Evolutionary conservation across 2,329 filamentous ascomycete genomes (phyloP), one percentile per base, ranked within the genome.

Genomic region (Cercospora zeae-maydis): DNA sequence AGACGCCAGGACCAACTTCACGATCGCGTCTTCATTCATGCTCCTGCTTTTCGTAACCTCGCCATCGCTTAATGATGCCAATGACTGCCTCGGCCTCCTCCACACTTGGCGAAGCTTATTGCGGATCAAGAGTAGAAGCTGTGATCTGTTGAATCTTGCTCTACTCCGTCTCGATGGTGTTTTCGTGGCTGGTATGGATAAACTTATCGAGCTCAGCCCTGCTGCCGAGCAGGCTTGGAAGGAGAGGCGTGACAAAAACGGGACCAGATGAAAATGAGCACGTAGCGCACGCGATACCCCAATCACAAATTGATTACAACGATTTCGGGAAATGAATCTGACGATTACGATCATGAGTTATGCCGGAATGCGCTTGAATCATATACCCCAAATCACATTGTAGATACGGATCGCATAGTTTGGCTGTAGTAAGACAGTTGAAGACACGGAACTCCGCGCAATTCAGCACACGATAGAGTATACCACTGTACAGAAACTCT

Each of bases 1-100:
- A 75, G 73, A 75, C 34, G 68, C 73, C 16, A 71, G 74, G 31
- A 71, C 72, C 3, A 75, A 75, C 62, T 75, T 75, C 64, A 72
- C 73, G 3, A 74, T 75, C 58, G 72, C 72, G 14, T 73, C 71
- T 10, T 69, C 66, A 31, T 75, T 75, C 58, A 72, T 75, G 67
- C 61, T 74, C 5, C 63, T 73, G 24, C 69, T 75, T 16, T 75
- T 74, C 60, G 72, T 71, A 56, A 74, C 73, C 7, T 70, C 73
- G 13, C 69, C 72, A 10, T 67, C 63, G 5, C 16, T 69, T 6
- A 19, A 61, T 9, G 72, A 75, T 33, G 73, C 74, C 2, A 70
- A 69, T 42, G 72, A 75, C 39, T 73, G 72, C 54, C 66, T 75
- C 1, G 56, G 63, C 8, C 63, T 75, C n/a, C 66, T 75, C 0